Evolutionary conservation across 2,329 filamentous ascomycete genomes (phyloP), one percentile per base, ranked within the genome.

Genomic region (Claviceps sp.): DNA sequence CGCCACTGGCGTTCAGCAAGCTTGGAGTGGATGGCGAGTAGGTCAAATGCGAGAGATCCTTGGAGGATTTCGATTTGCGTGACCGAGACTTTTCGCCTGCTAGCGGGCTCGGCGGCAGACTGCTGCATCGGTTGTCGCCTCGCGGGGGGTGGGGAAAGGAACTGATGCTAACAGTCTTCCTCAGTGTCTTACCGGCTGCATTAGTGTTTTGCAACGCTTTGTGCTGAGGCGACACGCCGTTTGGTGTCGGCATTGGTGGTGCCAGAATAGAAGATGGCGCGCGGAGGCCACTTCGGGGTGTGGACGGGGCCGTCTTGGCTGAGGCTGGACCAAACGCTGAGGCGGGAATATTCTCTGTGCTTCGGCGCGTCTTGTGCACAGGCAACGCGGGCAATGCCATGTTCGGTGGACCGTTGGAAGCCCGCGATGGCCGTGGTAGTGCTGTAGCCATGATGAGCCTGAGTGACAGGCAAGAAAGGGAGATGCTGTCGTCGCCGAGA

Each of bases 81-180:
- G 67, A 58, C 56, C 68, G 65, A 51, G 73, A 70, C 8, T 70
- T 72, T 42, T 78, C 79, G 54, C 68, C 71, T 18, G 77, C 75
- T 46, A 83, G 67, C 56, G 76, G 81, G 67, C 79, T 79, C 51
- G 75, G 79, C 49, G 79, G 87, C 52, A 81, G 72, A 68, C 76
- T 89, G 60, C 71, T 71, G 47, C 73, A 70, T 57, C 78, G 75
- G 51, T 70, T 75, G 51, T 77, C 76, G 47, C 82, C 79, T 58
- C 83, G 83, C 14, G 91, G 91, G 14, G 91, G 91, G 57, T 95
- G 87, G 34, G 91, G 91, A 63, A 97, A 96, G 1, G 89, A 84
- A 63, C 90, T 91, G 62, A 96, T 95, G 74, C 90, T 96, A 62
- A 95, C 85, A 1, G 87, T 87, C 69, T 94, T 94, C 56, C 89